phyloP scores from a whole-genome alignment of 345 rosid genomes.

The Cardamine occulta region DNA sequence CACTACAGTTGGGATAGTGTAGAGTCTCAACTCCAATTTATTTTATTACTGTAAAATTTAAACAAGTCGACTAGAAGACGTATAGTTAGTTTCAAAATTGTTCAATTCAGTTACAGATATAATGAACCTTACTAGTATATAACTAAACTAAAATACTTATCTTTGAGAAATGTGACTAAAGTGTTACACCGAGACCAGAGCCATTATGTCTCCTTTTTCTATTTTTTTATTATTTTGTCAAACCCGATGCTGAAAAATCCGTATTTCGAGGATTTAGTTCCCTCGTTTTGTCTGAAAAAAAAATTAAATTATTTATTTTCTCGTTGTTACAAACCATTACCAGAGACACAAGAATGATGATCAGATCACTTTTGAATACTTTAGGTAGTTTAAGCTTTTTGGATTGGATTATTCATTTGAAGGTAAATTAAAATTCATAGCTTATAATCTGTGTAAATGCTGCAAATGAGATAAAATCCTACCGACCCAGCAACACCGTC shows the following conservation, averaged over 20 bases:
- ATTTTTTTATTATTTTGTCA: conserved; percentile 1
- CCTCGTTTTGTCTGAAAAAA: conserved; percentile 32
- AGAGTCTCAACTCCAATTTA: neutral
- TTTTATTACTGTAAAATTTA: no score
- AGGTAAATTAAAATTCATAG: neutral
- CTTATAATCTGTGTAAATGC: neutral
- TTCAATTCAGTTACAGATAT: neutral
- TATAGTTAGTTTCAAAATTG: neutral
- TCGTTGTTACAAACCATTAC: conserved; percentile 18
- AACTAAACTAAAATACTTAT: conserved; percentile 2
- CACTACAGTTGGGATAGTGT: neutral
- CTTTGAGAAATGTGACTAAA: conserved; percentile 20
- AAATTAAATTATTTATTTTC: neutral
- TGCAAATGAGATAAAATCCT: neutral
- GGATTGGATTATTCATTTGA: neutral
- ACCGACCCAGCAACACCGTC: neutral
- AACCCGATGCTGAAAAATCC: conserved; percentile 36
- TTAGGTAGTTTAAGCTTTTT: conserved; percentile 6
- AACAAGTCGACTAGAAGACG: no score
- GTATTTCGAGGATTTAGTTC: conserved; percentile 38
- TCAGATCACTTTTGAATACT: conserved; percentile 18
- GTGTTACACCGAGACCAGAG: conserved; percentile 45
- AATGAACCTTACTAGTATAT: neutral
- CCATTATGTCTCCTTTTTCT: conserved; percentile 40
- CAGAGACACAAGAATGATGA: conserved; percentile 21